Evolutionary conservation across 2,329 filamentous ascomycete genomes (phyloP).

Genomic region (Colletotrichum destructivum): DNA sequence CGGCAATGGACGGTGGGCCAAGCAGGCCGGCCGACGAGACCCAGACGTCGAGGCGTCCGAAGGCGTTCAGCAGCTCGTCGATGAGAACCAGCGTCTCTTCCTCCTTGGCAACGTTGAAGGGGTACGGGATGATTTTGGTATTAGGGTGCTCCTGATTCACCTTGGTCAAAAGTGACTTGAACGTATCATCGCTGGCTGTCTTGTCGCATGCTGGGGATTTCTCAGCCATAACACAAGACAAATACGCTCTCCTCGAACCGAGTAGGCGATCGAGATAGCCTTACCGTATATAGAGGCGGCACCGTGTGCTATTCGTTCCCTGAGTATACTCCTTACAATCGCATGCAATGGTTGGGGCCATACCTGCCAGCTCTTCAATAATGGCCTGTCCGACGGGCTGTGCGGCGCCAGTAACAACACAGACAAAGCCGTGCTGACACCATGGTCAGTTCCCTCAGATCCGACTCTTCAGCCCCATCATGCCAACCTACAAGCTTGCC

Average conservation of each 20-base stretch:
- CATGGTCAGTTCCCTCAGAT: slow-evolving; percentile 5
- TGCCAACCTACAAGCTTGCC: slow-evolving; percentile 66
- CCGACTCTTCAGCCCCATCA: neutral
- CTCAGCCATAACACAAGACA: neutral
- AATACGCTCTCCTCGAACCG: neutral
- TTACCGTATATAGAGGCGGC: slow-evolving; percentile 74
- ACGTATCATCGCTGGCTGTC: slow-evolving; percentile 55
- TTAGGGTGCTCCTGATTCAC: slow-evolving; percentile 64
- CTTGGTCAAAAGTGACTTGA: slow-evolving; percentile 57
- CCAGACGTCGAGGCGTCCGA: slow-evolving; percentile 73
- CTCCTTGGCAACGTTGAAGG: slow-evolving; percentile 71
- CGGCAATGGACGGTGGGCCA: slow-evolving; percentile 69
- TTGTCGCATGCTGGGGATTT: slow-evolving; percentile 62
- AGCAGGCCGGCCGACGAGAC: slow-evolving; percentile 71
- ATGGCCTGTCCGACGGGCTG: slow-evolving; percentile 74
- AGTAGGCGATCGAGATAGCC: neutral
- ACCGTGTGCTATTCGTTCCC: slow-evolving; percentile 66
- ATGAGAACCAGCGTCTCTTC: slow-evolving; percentile 73
- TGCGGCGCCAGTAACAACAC: slow-evolving; percentile 74
- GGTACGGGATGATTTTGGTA: slow-evolving; percentile 74
- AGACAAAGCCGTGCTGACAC: slow-evolving; percentile 74
- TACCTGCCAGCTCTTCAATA: slow-evolving; percentile 71
- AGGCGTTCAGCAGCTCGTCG: slow-evolving; percentile 74
- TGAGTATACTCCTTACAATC: slow-evolving; percentile 31
- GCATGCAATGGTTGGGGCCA: neutral